Evolutionary conservation across 352 stramenopile species (phyloP).

Genomic region (Globisporangium sylvaticum): DNA sequence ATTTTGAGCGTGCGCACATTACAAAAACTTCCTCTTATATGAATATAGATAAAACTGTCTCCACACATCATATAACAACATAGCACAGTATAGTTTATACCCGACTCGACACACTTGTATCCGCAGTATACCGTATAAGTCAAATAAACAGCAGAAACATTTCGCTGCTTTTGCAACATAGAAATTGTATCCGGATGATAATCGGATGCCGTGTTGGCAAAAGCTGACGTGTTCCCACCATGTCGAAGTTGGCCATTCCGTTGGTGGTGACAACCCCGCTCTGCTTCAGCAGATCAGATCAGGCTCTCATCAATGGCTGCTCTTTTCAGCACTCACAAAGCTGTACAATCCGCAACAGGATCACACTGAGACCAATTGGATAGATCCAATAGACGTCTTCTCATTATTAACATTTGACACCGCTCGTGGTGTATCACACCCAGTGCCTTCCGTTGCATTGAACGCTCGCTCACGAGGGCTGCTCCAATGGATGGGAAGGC

Average conservation of each 20-base stretch:
- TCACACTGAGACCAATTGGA: not conserved
- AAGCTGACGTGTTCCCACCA: not conserved
- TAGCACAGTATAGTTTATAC: too few relatives aligned
- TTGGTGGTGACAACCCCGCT: not conserved
- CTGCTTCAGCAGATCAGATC: not conserved
- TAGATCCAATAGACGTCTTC: not conserved
- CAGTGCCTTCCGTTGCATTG: conserved; percentile 1
- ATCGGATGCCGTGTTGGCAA: not conserved
- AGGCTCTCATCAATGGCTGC: not conserved
- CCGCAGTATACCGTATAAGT: not conserved
- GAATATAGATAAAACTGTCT: too few relatives aligned
- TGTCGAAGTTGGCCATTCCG: not conserved
- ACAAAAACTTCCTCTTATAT: too few relatives aligned
- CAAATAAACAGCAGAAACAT: not conserved
- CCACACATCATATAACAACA: too few relatives aligned
- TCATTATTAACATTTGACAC: conserved; percentile 3
- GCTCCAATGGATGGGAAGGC: not conserved
- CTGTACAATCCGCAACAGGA: too few relatives aligned
- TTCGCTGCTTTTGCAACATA: too few relatives aligned
- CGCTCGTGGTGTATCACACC: not conserved
- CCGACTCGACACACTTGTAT: not conserved
- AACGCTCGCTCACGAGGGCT: not conserved
- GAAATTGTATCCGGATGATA: not conserved
- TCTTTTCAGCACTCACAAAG: too few relatives aligned
- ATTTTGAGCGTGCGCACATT: too few relatives aligned